Evolutionary conservation across 2,329 filamentous ascomycete species (phyloP).

Genomic region (Talaromyces sp.): DNA sequence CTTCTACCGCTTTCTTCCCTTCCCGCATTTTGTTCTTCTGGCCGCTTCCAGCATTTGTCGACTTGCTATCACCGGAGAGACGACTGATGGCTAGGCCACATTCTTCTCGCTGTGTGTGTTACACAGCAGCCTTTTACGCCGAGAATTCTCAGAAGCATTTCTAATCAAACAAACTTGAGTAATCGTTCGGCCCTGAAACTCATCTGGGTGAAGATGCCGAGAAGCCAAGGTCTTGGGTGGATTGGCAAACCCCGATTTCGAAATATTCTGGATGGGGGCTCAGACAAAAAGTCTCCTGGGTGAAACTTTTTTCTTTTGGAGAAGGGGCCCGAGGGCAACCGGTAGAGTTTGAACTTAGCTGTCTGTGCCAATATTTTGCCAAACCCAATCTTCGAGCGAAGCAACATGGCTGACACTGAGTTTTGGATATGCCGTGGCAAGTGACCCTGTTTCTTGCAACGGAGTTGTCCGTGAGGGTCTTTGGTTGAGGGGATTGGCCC

Average conservation of each 20-base stretch:
- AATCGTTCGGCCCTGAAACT: not conserved
- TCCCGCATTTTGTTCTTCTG: not conserved
- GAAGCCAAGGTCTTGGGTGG: conserved; percentile 7
- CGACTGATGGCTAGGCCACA: not conserved
- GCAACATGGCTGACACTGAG: not conserved
- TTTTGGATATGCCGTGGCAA: not conserved
- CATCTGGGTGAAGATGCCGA: conserved; percentile 1
- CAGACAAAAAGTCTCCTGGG: not conserved
- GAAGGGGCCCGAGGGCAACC: conserved; percentile 2
- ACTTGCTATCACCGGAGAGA: not conserved
- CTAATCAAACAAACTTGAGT: not conserved
- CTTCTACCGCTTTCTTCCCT: not conserved
- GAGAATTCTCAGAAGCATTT: not conserved
- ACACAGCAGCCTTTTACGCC: not conserved
- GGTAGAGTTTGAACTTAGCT: not conserved
- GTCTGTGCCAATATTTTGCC: not conserved
- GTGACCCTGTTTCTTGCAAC: not conserved
- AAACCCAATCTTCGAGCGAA: not conserved
- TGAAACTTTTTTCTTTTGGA: not conserved
- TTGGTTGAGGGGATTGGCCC: not conserved
- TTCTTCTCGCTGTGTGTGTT: not conserved
- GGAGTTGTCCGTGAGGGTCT: not conserved
- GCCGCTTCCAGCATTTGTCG: not conserved
- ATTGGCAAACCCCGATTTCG: conserved; percentile 3
- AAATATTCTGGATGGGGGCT: not conserved